phyloP scores from a whole-genome alignment of 2,329 filamentous ascomycete genomes.

The Nothopassalora personata region DNA sequence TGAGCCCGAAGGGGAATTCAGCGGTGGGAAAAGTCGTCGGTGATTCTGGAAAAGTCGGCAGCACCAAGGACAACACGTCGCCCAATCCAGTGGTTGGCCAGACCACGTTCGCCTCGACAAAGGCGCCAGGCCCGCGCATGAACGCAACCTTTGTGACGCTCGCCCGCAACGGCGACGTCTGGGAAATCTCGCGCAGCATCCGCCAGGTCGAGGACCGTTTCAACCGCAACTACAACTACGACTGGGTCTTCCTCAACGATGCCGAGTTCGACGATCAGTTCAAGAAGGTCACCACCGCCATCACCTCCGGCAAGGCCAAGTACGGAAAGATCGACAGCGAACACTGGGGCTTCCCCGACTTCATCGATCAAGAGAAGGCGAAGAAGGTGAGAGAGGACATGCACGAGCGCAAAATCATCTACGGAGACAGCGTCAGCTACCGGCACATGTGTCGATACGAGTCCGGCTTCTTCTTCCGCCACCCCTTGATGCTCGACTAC shows the following conservation, averaged over 20 bases:
- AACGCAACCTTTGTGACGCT: conserved; percentile 98
- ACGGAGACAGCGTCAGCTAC: conserved; percentile 94
- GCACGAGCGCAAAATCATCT: conserved; percentile 92
- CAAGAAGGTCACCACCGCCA: conserved; percentile 80
- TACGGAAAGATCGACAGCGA: conserved; percentile 86
- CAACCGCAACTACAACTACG: conserved; percentile 94
- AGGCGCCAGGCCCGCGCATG: conserved; percentile 66
- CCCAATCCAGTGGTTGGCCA: conserved; percentile 27
- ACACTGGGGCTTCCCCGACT: conserved; percentile 95
- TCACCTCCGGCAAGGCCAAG: conserved; percentile 87
- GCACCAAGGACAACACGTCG: conserved; percentile 20
- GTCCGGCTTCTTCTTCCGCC: conserved; percentile 98
- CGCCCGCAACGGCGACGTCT: conserved; percentile 86
- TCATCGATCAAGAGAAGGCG: conserved; percentile 93
- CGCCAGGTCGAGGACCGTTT: conserved; percentile 96
- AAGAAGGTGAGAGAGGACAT: conserved; percentile 89
- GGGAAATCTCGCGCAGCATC: conserved; percentile 95
- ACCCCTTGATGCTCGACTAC: conserved; percentile 87
- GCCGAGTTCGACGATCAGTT: conserved; percentile 88
- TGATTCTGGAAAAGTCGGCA: background rate
- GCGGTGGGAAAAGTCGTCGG: conserved; percentile 11
- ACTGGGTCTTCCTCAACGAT: conserved; percentile 99
- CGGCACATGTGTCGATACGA: conserved; percentile 99
- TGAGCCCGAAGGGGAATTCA: conserved; percentile 11
- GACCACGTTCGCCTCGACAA: conserved; percentile 35